Evolutionary conservation across 2,329 filamentous ascomycete genomes (phyloP).

Genomic region (Davidsoniella eucalypti): DNA sequence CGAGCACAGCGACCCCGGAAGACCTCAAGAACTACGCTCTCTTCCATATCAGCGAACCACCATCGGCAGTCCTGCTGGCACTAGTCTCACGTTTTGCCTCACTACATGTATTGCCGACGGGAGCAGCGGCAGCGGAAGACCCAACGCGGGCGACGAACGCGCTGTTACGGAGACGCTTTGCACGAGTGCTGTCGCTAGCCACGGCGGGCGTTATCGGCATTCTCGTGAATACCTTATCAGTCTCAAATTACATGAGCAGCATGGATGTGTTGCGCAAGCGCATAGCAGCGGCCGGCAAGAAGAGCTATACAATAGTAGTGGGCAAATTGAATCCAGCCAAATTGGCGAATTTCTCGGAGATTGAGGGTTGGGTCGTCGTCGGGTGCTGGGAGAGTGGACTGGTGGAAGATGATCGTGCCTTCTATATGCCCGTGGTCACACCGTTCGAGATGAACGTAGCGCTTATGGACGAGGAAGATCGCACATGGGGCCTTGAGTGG

Average conservation of each 20-base stretch:
- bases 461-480: constrained; percentile 54
- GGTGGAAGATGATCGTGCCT: constrained; percentile 65
- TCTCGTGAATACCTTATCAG: constrained; percentile 84
- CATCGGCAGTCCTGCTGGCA: constrained; percentile 68
- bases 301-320: constrained; percentile 89
- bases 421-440: constrained; percentile 83
- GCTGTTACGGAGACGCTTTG: constrained; percentile 71
- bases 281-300: constrained; percentile 73
- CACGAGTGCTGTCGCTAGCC: constrained; percentile 61
- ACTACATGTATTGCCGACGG: constrained; percentile 61
- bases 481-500: constrained; percentile 81
- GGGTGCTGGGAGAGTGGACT: constrained; percentile 96
- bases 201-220: constrained; percentile 81
- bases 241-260: constrained; percentile 75
- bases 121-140: constrained; percentile 28
- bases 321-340: constrained; percentile 94
- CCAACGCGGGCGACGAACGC: constrained; percentile 29
- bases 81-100: constrained; percentile 66
- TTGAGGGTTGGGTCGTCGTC: constrained; percentile 93
- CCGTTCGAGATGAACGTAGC: constrained; percentile 80
- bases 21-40: constrained; percentile 52
- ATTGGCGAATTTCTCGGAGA: constrained; percentile 86
- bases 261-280: constrained; percentile 55
- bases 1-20: constrained; percentile 22
- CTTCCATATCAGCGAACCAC: constrained; percentile 72